phyloP scores from a whole-genome alignment of 345 rosid genomes.

The Draba incana region DNA sequence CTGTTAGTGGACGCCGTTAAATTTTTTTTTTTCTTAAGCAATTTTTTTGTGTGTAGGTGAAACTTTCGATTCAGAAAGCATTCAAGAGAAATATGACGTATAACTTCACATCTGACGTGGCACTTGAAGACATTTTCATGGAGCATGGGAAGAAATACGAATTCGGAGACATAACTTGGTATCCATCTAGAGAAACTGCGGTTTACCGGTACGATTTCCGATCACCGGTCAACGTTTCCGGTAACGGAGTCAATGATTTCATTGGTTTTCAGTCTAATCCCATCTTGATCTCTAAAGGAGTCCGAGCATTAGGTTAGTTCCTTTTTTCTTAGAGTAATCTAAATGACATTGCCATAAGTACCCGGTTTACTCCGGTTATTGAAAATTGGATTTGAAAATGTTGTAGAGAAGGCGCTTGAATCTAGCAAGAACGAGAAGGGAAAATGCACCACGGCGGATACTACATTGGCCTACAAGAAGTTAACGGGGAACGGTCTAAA shows the following conservation, averaged over 20 bases:
- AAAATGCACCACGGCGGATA: slow-evolving; percentile 57
- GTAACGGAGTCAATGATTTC: slow-evolving; percentile 70
- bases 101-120: slow-evolving; percentile 65
- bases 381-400: slow-evolving; percentile 7
- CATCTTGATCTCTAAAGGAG: slow-evolving; percentile 57
- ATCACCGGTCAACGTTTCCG: slow-evolving; percentile 52
- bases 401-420: slow-evolving; percentile 69
- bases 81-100: slow-evolving; percentile 80
- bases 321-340: not conserved
- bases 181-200: slow-evolving; percentile 70
- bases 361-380: slow-evolving; percentile 17
- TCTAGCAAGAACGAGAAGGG: slow-evolving; percentile 50
- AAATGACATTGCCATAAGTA: not conserved
- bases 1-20: not conserved
- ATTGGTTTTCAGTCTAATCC: slow-evolving; percentile 72
- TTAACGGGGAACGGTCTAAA: slow-evolving; percentile 69
- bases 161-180: slow-evolving; percentile 88
- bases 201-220: slow-evolving; percentile 77
- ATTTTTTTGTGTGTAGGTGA: slow-evolving; percentile 54
- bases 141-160: slow-evolving; percentile 69
- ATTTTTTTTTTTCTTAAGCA: not conserved
- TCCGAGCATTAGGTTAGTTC: slow-evolving; percentile 63
- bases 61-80: slow-evolving; percentile 56
- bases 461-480: slow-evolving; percentile 63
- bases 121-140: slow-evolving; percentile 54